These are phyloP conservation scores for Favolaschia claudopus DNA, from an alignment of 768 basidiomycete species.

Conservation along the genomic window DNA sequence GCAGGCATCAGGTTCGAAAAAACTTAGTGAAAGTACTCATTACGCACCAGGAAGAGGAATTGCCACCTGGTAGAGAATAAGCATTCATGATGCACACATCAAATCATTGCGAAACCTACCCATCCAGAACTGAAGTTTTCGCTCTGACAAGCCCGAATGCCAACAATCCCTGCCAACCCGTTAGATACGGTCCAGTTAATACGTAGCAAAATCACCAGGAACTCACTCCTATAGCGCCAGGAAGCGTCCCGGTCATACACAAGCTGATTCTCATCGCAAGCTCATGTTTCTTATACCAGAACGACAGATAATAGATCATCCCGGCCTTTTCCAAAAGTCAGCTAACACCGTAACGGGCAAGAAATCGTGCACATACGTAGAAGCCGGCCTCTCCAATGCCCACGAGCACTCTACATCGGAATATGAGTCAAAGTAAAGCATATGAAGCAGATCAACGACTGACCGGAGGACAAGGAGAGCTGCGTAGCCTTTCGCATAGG, in stretches of 20 bases:
- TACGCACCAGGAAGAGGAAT: conserved; percentile 60
- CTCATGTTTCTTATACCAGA: conserved; percentile 60
- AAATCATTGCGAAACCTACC: conserved; percentile 35
- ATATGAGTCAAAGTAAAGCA: background rate
- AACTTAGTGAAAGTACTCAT: background rate
- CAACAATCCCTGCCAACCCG: conserved; percentile 52
- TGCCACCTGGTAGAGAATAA: conserved; percentile 52
- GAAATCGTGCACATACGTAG: conserved; percentile 38
- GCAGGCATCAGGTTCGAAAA: background rate
- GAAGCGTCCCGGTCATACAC: conserved; percentile 65
- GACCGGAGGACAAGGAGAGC: conserved; percentile 57
- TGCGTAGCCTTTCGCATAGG: conserved; percentile 62
- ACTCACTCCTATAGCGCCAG: conserved; percentile 60
- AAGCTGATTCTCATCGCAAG: conserved; percentile 52
- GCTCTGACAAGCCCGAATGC: conserved; percentile 65
- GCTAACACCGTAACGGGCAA: background rate
- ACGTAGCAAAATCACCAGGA: background rate
- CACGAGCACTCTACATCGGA: conserved; percentile 53
- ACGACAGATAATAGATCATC: conserved; percentile 68
- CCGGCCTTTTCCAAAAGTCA: conserved; percentile 39
- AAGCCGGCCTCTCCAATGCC: conserved; percentile 70
- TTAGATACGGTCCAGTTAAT: background rate
- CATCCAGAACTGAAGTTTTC: conserved; percentile 51
- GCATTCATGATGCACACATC: background rate
- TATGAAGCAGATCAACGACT: background rate